Evolutionary conservation across 2,329 filamentous ascomycete species (phyloP).

Genomic region (Diaporthe sp.): DNA sequence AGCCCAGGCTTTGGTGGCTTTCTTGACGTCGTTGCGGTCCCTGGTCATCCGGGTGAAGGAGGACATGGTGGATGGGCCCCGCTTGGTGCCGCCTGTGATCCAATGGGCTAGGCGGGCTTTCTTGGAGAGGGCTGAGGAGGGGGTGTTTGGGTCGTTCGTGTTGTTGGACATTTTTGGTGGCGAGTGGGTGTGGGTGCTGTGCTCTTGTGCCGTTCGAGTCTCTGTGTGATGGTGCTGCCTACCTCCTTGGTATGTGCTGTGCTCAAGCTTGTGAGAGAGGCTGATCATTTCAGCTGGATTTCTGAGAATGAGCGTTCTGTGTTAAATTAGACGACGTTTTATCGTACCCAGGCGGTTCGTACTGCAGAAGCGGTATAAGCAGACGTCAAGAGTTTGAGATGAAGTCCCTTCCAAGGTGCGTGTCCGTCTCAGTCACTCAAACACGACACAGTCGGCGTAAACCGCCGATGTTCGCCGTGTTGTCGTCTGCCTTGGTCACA

Average conservation of each 20-base stretch:
- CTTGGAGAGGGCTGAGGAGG: slow-evolving; percentile 18
- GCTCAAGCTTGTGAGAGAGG: background rate
- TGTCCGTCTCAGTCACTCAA: background rate
- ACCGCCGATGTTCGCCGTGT: background rate
- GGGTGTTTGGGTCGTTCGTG: slow-evolving; percentile 6
- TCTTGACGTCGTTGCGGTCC: slow-evolving; percentile 23
- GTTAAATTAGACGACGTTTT: background rate
- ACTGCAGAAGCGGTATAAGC: too few species aligned
- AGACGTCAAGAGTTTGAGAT: too few species aligned
- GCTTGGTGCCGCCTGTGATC: slow-evolving; percentile 29
- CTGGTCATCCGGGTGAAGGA: slow-evolving; percentile 8
- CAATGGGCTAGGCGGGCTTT: slow-evolving; percentile 28
- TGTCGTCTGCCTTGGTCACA: too few species aligned
- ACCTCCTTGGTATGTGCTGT: background rate
- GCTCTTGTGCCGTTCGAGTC: background rate
- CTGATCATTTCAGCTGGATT: background rate
- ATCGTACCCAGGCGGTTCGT: background rate
- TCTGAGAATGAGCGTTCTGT: background rate
- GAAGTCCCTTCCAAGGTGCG: too few species aligned
- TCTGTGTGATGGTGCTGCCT: background rate
- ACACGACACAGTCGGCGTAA: background rate
- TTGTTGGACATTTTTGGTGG: background rate
- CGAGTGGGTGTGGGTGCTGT: background rate
- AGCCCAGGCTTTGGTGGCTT: slow-evolving; percentile 42
- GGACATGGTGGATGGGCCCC: slow-evolving; percentile 22